These are phyloP conservation scores for Pleurotus sapidus DNA, from an alignment of 768 basidiomycete genomes.

Conservation along the genomic window DNA sequence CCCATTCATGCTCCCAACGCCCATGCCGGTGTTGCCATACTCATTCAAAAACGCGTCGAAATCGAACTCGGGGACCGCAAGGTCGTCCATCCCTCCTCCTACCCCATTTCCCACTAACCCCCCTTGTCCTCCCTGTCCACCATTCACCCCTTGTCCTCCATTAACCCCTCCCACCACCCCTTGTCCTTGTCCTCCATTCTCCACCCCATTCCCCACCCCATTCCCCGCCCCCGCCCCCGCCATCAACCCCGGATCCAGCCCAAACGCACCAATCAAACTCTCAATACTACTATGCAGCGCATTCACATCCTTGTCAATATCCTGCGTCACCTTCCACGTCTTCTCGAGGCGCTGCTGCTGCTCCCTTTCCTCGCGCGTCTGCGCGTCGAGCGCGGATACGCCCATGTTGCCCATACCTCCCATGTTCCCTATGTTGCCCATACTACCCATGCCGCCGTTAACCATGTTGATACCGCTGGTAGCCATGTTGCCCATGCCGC, in stretches of 20 bases:
- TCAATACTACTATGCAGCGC: conserved; percentile 67
- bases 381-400: conserved; percentile 22
- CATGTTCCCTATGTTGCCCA: too few relatives aligned
- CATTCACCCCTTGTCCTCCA: too few relatives aligned
- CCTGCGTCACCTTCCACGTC: conserved; percentile 56
- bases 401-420: conserved; percentile 20
- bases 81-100: not conserved
- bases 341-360: conserved; percentile 36
- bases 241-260: conserved; percentile 49
- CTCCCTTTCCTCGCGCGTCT: conserved; percentile 24
- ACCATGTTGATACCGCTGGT: too few relatives aligned
- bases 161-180: not conserved
- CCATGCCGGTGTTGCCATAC: conserved; percentile 1
- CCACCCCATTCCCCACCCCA: too few relatives aligned
- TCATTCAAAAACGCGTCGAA: conserved; percentile 20
- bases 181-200: too few relatives aligned
- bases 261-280: conserved; percentile 68
- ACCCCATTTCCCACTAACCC: not conserved
- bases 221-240: not conserved
- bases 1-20: too few relatives aligned
- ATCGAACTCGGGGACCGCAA: conserved; percentile 16
- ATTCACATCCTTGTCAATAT: conserved; percentile 73
- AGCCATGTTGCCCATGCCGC: too few relatives aligned
- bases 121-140: too few relatives aligned
- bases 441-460: too few relatives aligned